Evolutionary conservation across 345 rosid genomes (phyloP).

Genomic region (Salix brachista): DNA sequence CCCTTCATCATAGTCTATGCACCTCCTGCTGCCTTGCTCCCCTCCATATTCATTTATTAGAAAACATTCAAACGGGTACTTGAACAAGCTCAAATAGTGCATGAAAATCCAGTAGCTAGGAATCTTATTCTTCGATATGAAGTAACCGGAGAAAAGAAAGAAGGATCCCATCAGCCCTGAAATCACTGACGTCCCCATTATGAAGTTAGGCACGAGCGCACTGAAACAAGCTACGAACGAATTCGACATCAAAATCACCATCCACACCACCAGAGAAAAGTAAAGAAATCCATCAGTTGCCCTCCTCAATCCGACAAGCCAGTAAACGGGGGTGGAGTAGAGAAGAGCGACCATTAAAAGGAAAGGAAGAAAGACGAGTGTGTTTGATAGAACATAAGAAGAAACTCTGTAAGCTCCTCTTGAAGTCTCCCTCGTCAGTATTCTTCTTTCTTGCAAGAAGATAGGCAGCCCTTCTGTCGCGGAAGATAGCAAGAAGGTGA

Average conservation of each 20-base stretch:
- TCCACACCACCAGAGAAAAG: slow-evolving; percentile 72
- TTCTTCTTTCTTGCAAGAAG: slow-evolving; percentile 77
- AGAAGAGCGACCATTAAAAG: slow-evolving; percentile 60
- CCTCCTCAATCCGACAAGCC: slow-evolving; percentile 74
- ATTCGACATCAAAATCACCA: slow-evolving; percentile 72
- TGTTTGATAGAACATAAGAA: slow-evolving; percentile 68
- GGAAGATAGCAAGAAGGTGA: slow-evolving; percentile 80
- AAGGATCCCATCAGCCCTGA: slow-evolving; percentile 89
- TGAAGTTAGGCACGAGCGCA: slow-evolving; percentile 88
- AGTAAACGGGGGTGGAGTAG: slow-evolving; percentile 74
- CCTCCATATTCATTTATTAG: slow-evolving; percentile 75
- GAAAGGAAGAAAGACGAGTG: slow-evolving; percentile 67
- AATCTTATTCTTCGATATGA: slow-evolving; percentile 59
- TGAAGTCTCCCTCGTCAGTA: slow-evolving; percentile 70
- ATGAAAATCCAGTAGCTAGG: slow-evolving; percentile 82
- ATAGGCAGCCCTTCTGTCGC: slow-evolving; percentile 87
- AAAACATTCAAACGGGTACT: slow-evolving; percentile 82
- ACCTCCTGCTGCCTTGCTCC: slow-evolving; percentile 36
- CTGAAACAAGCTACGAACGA: slow-evolving; percentile 90
- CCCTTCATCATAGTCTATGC: slow-evolving; percentile 34
- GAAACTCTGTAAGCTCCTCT: slow-evolving; percentile 73
- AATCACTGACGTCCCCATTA: slow-evolving; percentile 88
- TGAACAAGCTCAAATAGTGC: slow-evolving; percentile 78
- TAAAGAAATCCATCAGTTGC: slow-evolving; percentile 56
- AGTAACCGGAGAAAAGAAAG: slow-evolving; percentile 86